Percentiles rank a stretch among this genome's conserved stretches.
Evolutionary conservation across 2,329 filamentous ascomycete genomes (phyloP).

Genomic region (Hypoxylon sp.): DNA sequence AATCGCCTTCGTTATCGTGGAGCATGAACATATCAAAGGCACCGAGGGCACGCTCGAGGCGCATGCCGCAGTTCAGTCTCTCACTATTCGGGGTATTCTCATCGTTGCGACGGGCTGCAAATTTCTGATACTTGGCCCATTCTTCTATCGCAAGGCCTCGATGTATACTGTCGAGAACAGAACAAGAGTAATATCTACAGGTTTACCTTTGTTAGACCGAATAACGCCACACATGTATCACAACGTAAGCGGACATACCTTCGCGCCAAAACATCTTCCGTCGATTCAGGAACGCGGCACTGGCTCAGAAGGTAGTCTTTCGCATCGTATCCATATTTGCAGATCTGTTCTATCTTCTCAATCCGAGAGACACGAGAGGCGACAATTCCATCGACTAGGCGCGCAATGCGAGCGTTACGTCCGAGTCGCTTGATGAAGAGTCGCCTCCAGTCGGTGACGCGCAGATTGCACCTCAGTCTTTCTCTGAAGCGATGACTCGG

Average conservation of each 20-base stretch:
- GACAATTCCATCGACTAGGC: slow-evolving; percentile 76
- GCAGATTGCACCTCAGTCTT: slow-evolving; percentile 66
- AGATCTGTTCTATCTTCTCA: slow-evolving; percentile 76
- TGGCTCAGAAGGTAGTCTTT: slow-evolving; percentile 85
- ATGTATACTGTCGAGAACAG: slow-evolving; percentile 83
- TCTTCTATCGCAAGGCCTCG: slow-evolving; percentile 81
- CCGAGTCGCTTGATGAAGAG: slow-evolving; percentile 70
- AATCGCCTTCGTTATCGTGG: slow-evolving; percentile 77
- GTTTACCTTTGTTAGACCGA: slow-evolving; percentile 22
- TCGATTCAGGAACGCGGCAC: slow-evolving; percentile 67
- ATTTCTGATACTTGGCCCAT: slow-evolving; percentile 72
- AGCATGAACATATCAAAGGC: slow-evolving; percentile 93
- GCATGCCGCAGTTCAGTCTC: slow-evolving; percentile 62
- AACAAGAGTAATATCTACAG: slow-evolving; percentile 76
- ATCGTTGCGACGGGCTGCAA: slow-evolving; percentile 48
- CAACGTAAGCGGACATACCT: slow-evolving; percentile 52
- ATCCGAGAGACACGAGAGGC: slow-evolving; percentile 77
- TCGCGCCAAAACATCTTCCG: slow-evolving; percentile 78
- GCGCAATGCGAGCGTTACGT: slow-evolving; percentile 64
- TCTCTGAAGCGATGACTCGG: slow-evolving; percentile 68
- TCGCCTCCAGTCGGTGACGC: slow-evolving; percentile 78
- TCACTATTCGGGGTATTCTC: slow-evolving; percentile 47
- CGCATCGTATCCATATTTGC: slow-evolving; percentile 82
- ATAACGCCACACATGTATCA: slow-evolving; percentile 5
- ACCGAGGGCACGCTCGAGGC: slow-evolving; percentile 79